Evolutionary conservation across 768 basidiomycete species (phyloP), one percentile per base, ranked within the genome.

Genomic region (Hemileccinum rubropunctum): DNA sequence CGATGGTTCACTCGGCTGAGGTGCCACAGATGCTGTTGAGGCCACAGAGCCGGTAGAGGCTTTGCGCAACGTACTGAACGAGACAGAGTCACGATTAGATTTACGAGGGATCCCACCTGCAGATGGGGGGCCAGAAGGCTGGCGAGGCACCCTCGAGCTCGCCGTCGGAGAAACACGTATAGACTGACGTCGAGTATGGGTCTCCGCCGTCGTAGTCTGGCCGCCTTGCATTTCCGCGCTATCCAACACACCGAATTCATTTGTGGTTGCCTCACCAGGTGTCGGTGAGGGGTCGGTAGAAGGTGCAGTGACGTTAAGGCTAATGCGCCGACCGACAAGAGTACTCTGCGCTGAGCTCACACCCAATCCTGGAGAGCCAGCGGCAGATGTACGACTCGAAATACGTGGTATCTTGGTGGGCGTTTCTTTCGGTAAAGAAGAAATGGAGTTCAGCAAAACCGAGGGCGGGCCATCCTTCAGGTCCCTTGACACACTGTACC

Each of bases 361-460:
- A 38, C 86, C 78, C 50, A 83, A 66, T 37, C 86, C 78, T 13
- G 91, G 91, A 7, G 90, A 90, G 41, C 81, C 78, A 45, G 78
- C 79, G 10, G 86, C 82, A 5, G 91, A 88, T 3, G 86, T 83
- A 30, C 86, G 80, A 61, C 89, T 89, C n/a, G 90, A 87, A 35
- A 95, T 93, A 21, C 91, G 88, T 41, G 91, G 91, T 60, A 94
- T 95, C 73, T 92, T 94, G 17, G 91, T 95, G 3, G 91, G 91
- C 0, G 92, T 92, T 63, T 91, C 91, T 69, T 92, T 92, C 6
- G 79, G 65, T 48, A 84, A 68, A 10, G 74, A 71, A 26, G 77
- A 73, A 3, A 73, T 60, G 14, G 80, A 73, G 56, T 84, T 86
- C 48, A 74, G 62, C 35, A 79, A 64, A 11, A 78, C 73, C n/a